phyloP scores from a whole-genome alignment of 2,329 filamentous ascomycete species.

The Fusarium proliferatum region DNA sequence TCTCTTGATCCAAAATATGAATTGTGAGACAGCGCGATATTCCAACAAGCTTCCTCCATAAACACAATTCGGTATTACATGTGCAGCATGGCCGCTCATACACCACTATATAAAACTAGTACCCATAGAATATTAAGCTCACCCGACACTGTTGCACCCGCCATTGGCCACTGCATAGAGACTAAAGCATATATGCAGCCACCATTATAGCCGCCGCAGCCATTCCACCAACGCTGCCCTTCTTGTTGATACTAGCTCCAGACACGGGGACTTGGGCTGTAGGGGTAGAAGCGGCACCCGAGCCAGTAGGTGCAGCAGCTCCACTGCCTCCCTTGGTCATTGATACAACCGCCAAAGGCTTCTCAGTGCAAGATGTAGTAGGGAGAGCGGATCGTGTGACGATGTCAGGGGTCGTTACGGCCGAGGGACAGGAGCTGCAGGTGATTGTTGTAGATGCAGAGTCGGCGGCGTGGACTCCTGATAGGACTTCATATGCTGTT shows the following conservation, averaged over 20 bases:
- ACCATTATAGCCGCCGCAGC: not conserved
- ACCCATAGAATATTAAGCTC: conserved; percentile 4
- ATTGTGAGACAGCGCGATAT: not conserved
- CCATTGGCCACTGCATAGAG: not conserved
- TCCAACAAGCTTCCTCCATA: not conserved
- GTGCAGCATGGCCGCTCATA: not conserved
- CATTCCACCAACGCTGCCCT: conserved; percentile 5
- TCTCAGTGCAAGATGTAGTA: conserved; percentile 20
- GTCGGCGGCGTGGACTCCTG: conserved; percentile 21
- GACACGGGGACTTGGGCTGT: conserved; percentile 7
- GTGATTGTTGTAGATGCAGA: conserved; percentile 31
- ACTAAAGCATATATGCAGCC: conserved; percentile 19
- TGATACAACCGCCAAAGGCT: conserved; percentile 18
- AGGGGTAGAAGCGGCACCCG: conserved; percentile 16
- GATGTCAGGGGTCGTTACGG: conserved; percentile 15
- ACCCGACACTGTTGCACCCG: not conserved
- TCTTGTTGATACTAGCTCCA: conserved; percentile 20
- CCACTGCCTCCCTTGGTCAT: conserved; percentile 1
- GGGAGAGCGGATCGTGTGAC: conserved; percentile 30
- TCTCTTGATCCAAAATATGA: rapidly evolving
- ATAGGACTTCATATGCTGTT: conserved; percentile 12
- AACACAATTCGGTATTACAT: not conserved
- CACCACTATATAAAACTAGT: not conserved
- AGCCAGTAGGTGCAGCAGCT: conserved; percentile 20
- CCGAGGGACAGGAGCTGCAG: conserved; percentile 22